A percentile compares a stretch with the other conserved stretches of the same genome.
Conservation (phyloP, 139 green algal species). For the Zygnema cylindricum region DNA sequence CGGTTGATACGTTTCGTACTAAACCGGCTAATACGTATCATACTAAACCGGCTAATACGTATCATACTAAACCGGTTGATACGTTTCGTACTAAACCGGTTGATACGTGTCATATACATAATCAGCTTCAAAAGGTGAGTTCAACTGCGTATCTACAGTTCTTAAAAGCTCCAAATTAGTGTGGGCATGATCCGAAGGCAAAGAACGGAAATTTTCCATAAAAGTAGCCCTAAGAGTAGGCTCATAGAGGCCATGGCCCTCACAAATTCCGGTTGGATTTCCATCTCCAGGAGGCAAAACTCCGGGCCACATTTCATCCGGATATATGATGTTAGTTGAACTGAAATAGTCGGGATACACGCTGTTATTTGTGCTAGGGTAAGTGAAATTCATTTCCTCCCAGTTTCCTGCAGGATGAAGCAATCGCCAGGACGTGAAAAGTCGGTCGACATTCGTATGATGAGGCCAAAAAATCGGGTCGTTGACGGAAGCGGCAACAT, state of each 20-base stretch:
- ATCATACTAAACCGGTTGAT: no score
- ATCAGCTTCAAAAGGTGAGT: not conserved
- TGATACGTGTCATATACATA: not conserved
- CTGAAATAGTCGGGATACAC: constrained; percentile 3
- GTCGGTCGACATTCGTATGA: constrained; percentile 11
- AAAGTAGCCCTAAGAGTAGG: not conserved
- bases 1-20: no score
- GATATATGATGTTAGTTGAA: not conserved
- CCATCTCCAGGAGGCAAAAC: not conserved
- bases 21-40: no score
- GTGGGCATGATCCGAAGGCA: not conserved
- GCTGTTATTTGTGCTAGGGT: not conserved
- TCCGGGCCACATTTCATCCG: not conserved
- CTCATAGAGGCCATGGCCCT: constrained; percentile 4
- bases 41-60: no score
- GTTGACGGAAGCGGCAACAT: not conserved
- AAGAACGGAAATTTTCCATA: not conserved
- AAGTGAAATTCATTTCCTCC: not conserved
- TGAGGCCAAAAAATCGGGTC: constrained; percentile 26
- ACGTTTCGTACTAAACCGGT: no score
- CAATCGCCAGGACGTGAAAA: not conserved
- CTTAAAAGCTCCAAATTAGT: not conserved
- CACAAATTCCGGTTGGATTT: not conserved
- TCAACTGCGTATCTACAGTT: not conserved
- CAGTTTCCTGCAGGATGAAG: not conserved